Conservation (phyloP, 495 filamentous ascomycete species). For the Penicillium herquei region DNA sequence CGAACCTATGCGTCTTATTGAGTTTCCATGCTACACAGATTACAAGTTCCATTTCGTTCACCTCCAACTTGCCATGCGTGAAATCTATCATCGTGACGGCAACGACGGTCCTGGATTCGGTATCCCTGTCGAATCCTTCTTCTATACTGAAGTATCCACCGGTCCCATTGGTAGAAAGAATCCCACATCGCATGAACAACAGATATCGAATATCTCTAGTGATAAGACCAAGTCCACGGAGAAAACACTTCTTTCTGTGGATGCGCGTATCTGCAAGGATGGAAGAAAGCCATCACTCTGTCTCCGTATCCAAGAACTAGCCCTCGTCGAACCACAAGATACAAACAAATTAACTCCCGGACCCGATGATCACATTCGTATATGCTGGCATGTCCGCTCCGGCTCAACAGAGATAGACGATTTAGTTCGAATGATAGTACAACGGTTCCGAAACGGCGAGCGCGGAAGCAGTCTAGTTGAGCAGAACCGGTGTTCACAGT, state of each 20-base stretch:
- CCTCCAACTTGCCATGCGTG: constrained; percentile 9
- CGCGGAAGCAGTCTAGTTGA: background rate
- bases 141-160: constrained; percentile 8
- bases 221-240: background rate
- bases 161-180: background rate
- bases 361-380: background rate
- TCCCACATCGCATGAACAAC: background rate
- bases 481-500: constrained; percentile 9
- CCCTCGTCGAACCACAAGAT: constrained; percentile 3
- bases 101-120: constrained; percentile 9
- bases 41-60: constrained; percentile 8
- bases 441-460: background rate
- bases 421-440: background rate
- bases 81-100: constrained; percentile 3
- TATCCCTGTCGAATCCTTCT: constrained; percentile 8
- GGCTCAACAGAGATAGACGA: background rate
- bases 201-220: background rate
- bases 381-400: constrained; percentile 4
- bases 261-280: constrained; percentile 3
- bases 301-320: constrained; percentile 6
- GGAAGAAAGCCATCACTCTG: background rate
- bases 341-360: background rate
- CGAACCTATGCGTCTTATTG: background rate
- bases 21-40: background rate
- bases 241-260: constrained; percentile 2